phyloP scores from a whole-genome alignment of 371 early-diverging fungal genomes.

The Rhizopus arrhizus region DNA sequence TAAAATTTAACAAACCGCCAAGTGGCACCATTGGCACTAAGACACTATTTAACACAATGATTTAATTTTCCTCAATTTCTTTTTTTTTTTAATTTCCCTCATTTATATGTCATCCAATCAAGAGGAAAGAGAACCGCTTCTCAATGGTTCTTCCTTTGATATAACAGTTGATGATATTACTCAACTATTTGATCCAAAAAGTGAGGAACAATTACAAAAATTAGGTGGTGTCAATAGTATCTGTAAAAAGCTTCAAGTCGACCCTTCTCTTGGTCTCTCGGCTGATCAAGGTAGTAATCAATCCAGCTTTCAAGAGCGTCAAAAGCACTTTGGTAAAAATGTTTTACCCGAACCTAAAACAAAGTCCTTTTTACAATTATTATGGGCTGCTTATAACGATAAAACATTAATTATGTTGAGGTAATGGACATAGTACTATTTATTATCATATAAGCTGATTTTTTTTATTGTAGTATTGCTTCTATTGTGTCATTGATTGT shows the following conservation, averaged over 20 bases:
- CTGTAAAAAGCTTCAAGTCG: constrained; percentile 63
- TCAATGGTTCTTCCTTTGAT: constrained; percentile 41
- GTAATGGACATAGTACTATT: constrained; percentile 22
- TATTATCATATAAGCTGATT: constrained; percentile 9
- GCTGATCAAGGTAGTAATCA: constrained; percentile 61
- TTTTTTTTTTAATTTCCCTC: constrained; percentile 15
- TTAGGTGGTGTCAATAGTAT: constrained; percentile 70
- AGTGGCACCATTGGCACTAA: too few relatives aligned
- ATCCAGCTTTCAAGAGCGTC: constrained; percentile 61
- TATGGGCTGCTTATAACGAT: constrained; percentile 72
- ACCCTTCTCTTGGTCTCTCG: constrained; percentile 66
- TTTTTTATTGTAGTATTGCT: constrained; percentile 61
- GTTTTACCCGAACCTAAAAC: constrained; percentile 68
- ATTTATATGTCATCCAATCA: constrained; percentile 18
- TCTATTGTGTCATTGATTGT: constrained; percentile 77
- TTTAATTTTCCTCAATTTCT: constrained; percentile 11
- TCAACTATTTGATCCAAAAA: constrained; percentile 72
- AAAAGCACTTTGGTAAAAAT: constrained; percentile 72
- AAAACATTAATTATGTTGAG: constrained; percentile 60
- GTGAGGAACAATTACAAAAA: constrained; percentile 60
- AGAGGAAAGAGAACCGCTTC: constrained; percentile 40
- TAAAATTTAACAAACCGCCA: too few relatives aligned
- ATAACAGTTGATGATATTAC: constrained; percentile 53
- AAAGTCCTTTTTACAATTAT: constrained; percentile 61
- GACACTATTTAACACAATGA: background rate